Evolutionary conservation across 1,284 basidiomycete genomes (phyloP), one percentile per base, ranked within the genome.

Genomic region (Stygiomarasmius scandens): DNA sequence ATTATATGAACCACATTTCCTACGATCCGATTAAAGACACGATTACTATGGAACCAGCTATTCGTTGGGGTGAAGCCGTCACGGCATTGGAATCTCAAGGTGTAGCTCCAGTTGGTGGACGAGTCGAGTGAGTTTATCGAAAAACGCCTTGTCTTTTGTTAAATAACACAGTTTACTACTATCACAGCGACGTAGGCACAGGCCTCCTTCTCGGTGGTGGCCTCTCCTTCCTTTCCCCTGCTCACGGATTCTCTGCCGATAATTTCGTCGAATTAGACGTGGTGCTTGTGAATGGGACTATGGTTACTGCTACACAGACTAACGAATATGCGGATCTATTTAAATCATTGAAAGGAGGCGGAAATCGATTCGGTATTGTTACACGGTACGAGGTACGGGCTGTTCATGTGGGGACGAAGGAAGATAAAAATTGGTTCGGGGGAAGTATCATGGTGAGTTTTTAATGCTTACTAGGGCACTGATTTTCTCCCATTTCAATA

Each of bases 301-400:
- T 74, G 3, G 71, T 77, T 6, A 77, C 75, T 8, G 75, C 73
- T 2, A 74, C 68, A 2, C 70, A 68, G 9, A 70, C 64, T 1
- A 76, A 76, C 55, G 32, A 68, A 52, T 72, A 75, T 53, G 59
- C 69, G 1, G 75, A 76, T 57, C 69, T 77, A 9, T 76, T 78
- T 64, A 66, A 68, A 25, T 73, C 74, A 8, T 62, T 77, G 50
- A 76, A 76, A 60, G 75, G 74, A 8, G 75, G 74, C 20, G 74
- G 68, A 3, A 76, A 72, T 61, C 68, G 74, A 19, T 76, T 75
- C 56, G 75, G 74, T 3, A 76, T 78, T 51, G 75, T 76, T 22
- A 76, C 76, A n/a, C 62, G 73, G n/a, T 76, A 74, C 51, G 69
- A 72, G 29, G 66, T 77, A 3, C 61, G 69, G 32, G 66, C 73